These are phyloP conservation scores for Annulohypoxylon moriforme DNA, from an alignment of 495 filamentous ascomycete species.

Conservation along the genomic window DNA sequence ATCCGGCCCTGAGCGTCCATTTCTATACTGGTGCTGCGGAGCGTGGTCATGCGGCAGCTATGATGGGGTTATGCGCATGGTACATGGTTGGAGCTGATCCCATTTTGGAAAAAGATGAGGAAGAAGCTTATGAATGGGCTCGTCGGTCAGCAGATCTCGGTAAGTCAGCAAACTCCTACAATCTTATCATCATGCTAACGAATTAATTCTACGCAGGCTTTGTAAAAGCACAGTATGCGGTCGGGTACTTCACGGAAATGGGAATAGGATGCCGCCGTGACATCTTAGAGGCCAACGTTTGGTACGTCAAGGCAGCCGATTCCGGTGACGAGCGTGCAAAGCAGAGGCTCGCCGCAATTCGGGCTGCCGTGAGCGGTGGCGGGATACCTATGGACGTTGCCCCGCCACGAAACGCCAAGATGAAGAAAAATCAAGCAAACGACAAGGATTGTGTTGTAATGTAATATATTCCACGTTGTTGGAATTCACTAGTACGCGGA, in stretches of 20 bases:
- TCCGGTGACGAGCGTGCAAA: conserved; percentile 90
- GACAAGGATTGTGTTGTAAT: conserved; percentile 71
- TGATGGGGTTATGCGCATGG: conserved; percentile 99
- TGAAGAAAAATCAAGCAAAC: conserved; percentile 60
- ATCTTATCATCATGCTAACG: conserved; percentile 20
- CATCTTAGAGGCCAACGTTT: conserved; percentile 93
- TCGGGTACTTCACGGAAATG: conserved; percentile 98
- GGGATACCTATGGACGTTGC: conserved; percentile 66
- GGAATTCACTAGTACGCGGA: conserved; percentile 2
- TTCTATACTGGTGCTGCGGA: conserved; percentile 96
- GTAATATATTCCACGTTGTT: conserved; percentile 53
- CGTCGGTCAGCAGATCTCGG: conserved; percentile 83
- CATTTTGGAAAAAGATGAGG: conserved; percentile 92
- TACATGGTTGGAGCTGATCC: conserved; percentile 97
- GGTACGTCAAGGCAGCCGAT: conserved; percentile 97
- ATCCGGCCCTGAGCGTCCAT: conserved; percentile 94
- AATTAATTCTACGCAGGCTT: conserved; percentile 66
- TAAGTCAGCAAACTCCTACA: conserved; percentile 57
- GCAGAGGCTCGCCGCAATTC: conserved; percentile 85
- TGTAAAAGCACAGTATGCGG: conserved; percentile 93
- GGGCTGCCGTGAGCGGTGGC: conserved; percentile 84
- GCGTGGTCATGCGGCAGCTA: conserved; percentile 83
- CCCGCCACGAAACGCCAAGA: conserved; percentile 59
- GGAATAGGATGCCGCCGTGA: conserved; percentile 95
- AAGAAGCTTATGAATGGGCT: conserved; percentile 97